These are phyloP conservation scores for Xylaria sp. DNA, from an alignment of 2,329 filamentous ascomycete genomes.

Conservation along the genomic window DNA sequence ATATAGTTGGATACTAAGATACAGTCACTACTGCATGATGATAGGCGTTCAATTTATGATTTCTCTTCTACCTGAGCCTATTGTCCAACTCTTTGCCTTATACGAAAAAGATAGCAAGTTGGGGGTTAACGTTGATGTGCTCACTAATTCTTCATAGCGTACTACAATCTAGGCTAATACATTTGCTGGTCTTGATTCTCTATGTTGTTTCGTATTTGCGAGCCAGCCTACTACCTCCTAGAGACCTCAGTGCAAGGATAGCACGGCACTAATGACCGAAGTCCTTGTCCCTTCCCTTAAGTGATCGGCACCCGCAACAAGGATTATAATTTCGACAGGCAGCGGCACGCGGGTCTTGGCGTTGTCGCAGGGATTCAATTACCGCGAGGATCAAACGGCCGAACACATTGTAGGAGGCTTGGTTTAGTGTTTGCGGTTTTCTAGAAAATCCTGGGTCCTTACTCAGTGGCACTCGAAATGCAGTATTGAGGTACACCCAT, in stretches of 20 bases:
- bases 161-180: neutral
- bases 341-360: constrained; percentile 19
- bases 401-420: neutral
- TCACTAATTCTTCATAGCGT: neutral
- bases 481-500: no score
- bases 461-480: neutral
- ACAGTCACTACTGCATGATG: constrained; percentile 4
- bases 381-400: constrained; percentile 19
- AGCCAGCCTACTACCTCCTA: neutral
- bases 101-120: neutral
- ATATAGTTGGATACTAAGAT: constrained; percentile 6
- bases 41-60: neutral
- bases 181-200: neutral
- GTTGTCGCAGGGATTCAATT: constrained; percentile 5
- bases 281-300: neutral
- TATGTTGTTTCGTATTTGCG: neutral
- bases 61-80: neutral
- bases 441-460: no score
- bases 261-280: neutral
- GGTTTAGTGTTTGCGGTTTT: neutral
- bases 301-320: constrained; percentile 12
- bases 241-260: neutral
- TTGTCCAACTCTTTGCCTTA: neutral
- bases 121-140: neutral
- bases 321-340: neutral